phyloP scores from a whole-genome alignment of 2,329 filamentous ascomycete genomes.

The Talaromyces rugulosus region DNA sequence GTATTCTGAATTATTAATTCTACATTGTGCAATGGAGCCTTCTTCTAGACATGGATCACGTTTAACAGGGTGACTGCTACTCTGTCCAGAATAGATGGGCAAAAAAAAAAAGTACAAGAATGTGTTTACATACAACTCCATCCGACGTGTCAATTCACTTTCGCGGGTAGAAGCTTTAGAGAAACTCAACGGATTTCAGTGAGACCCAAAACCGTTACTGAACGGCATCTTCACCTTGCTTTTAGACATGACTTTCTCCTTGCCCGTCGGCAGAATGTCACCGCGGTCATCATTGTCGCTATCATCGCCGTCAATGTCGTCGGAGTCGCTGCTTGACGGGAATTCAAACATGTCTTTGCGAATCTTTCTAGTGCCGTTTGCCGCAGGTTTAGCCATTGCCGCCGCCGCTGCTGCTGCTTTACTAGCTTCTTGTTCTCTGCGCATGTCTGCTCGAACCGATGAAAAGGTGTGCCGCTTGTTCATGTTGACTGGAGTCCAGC shows the following conservation, averaged over 20 bases:
- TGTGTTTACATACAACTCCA: background rate
- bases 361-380: background rate
- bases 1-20: background rate
- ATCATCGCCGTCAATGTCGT: constrained; percentile 4
- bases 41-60: background rate
- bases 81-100: background rate
- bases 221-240: background rate
- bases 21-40: background rate
- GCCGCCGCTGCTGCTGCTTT: background rate
- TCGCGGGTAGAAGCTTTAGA: background rate
- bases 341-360: background rate
- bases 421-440: background rate
- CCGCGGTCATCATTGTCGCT: constrained; percentile 15
- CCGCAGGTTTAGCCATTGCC: background rate
- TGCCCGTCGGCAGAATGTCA: constrained; percentile 22
- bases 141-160: background rate
- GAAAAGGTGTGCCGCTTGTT: background rate
- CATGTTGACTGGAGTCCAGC: constrained; percentile 3
- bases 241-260: constrained; percentile 12
- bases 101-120: background rate
- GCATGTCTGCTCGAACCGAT: background rate
- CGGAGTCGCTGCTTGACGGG: background rate
- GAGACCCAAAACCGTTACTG: background rate
- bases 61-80: background rate
- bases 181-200: background rate